Base-by-base conservation (phyloP, 2,329 filamentous ascomycete genomes). In the Aureobasidium sp. region DNA sequence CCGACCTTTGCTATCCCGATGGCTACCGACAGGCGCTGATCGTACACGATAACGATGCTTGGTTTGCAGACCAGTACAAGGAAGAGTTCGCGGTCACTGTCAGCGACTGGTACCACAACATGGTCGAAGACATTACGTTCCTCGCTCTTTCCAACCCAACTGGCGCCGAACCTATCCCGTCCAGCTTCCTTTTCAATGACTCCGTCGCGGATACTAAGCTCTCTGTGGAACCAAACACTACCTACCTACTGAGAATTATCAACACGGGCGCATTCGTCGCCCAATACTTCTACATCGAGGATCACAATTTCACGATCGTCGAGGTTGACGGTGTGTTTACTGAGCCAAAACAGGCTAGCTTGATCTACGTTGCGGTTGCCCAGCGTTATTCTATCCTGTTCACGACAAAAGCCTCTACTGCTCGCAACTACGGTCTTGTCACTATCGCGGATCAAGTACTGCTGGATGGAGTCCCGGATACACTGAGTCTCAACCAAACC, bases 101-200 rank as follows among this genome's bases (percentile, higher is more conserved):
- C n/a, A 86, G 85, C 21, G 88, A 91, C 67, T 88, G 88, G 78
- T 90, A 91, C 62, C 86, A 90, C 66, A 82, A 86, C 52, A 68
- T 84, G n/a, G 75, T 77, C 58, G 71, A 76, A n/a, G 57, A 59
- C 5, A 59, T 59, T 13, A 36, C 44, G 6, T 84, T 84, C 65
- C 78, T 88, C 44, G 79, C 65, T 66, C 71, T 79, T 21, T 73
- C 74, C 52, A 84, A 84, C 13, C 50, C 50, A 10, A 54, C 50
- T 30, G 53, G 53, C 5, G 83, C 85, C 0, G 86, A 89, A 69
- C 87, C 86, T 0, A 81, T 89, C 0, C 87, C 87, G 0, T 77
- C 89, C 27, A 79, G 84, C 2, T 83, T 83, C 1, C 75, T 90
- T 13, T 79, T 89, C 67, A 90, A 89, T 59, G 86, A 86, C 59